phyloP scores from a whole-genome alignment of 768 basidiomycete species.

The Suillus subluteus region DNA sequence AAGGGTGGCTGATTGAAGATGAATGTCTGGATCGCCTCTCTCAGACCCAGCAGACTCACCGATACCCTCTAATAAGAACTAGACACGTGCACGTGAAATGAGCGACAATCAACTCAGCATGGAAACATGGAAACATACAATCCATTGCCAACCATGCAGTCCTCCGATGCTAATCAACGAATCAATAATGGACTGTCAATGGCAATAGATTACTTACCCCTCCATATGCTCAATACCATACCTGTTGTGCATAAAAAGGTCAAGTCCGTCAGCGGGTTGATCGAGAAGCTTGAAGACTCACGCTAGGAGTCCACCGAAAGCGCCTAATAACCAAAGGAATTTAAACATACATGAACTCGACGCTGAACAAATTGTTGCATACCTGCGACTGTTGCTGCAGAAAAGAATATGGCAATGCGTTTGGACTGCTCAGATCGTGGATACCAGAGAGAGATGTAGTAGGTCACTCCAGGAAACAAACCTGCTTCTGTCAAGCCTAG shows the following conservation, averaged over 20 bases:
- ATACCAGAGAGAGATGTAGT: slow-evolving; percentile 62
- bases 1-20: slow-evolving; percentile 23
- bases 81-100: slow-evolving; percentile 14
- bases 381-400: slow-evolving; percentile 60
- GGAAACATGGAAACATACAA: slow-evolving; percentile 27
- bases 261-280: background rate
- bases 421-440: slow-evolving; percentile 57
- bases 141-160: slow-evolving; percentile 42
- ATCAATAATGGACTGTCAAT: background rate
- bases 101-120: background rate
- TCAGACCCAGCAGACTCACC: slow-evolving; percentile 17
- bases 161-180: slow-evolving; percentile 22
- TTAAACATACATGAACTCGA: background rate
- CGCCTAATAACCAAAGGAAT: slow-evolving; percentile 26
- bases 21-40: background rate
- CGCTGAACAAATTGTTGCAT: background rate
- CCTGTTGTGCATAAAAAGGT: slow-evolving; percentile 21
- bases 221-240: slow-evolving; percentile 38
- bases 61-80: slow-evolving; percentile 38
- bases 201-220: slow-evolving; percentile 28
- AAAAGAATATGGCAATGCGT: slow-evolving; percentile 67
- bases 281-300: slow-evolving; percentile 27
- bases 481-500: slow-evolving; percentile 54
- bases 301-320: slow-evolving; percentile 53
- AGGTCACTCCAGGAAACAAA: slow-evolving; percentile 44